Evolutionary conservation across 139 green algal genomes (phyloP).

Genomic region (Eudorina sp.): DNA sequence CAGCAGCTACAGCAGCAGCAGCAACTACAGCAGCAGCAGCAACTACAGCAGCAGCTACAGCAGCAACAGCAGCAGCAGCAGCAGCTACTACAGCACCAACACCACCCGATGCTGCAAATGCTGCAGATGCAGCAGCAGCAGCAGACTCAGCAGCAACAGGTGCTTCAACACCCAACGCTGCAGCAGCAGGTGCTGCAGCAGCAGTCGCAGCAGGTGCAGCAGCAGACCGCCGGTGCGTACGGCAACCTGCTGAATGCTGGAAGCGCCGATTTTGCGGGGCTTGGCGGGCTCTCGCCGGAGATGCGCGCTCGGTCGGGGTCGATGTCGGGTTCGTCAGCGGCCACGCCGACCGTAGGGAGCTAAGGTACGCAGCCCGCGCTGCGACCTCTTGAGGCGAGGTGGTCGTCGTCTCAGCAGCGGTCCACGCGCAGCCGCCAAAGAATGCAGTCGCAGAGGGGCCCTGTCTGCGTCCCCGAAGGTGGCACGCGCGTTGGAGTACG

Average conservation of each 20-base stretch:
- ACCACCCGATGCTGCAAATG: not conserved
- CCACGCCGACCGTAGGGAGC: not conserved
- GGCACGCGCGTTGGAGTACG: too few relatives aligned
- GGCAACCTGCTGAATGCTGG: not conserved
- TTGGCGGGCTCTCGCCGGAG: not conserved
- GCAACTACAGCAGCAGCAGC: slow-evolving; percentile 18
- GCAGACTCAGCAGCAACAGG: not conserved
- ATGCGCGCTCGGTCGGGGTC: slow-evolving; percentile 24
- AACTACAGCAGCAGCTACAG: not conserved
- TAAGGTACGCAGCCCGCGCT: too few relatives aligned
- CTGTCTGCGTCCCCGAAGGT: too few relatives aligned
- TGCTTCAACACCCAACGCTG: not conserved
- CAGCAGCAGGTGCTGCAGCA: not conserved
- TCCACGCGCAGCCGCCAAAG: too few relatives aligned
- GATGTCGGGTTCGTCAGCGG: slow-evolving; percentile 2
- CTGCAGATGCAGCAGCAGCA: not conserved
- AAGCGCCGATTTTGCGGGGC: not conserved
- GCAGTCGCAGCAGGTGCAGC: not conserved
- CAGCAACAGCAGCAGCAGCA: not conserved
- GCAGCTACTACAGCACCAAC: not conserved
- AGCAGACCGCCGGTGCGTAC: not conserved
- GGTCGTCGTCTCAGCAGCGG: too few relatives aligned
- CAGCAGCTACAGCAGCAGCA: slow-evolving; percentile 26
- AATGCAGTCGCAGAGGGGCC: too few relatives aligned
- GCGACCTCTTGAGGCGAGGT: too few relatives aligned